phyloP scores from a whole-genome alignment of 2,329 filamentous ascomycete species.

The Byssoonygena ceratinophila region DNA sequence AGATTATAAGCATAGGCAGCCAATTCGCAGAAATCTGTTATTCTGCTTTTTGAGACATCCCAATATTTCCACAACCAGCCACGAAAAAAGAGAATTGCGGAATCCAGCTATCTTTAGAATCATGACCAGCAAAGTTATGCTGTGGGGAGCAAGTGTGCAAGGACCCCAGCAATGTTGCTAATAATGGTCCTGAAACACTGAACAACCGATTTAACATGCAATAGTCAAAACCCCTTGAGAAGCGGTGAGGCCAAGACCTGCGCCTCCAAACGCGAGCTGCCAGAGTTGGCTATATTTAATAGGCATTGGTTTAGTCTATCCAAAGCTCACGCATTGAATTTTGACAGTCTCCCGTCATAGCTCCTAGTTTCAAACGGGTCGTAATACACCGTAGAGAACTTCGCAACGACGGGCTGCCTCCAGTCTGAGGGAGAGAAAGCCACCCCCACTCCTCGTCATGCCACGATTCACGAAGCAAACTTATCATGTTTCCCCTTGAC shows the following conservation, averaged over 20 bases:
- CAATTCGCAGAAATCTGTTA: too few species aligned
- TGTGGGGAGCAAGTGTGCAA: too few species aligned
- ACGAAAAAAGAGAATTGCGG: too few species aligned
- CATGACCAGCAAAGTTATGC: too few species aligned
- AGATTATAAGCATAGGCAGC: too few species aligned
- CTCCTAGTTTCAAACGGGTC: not conserved
- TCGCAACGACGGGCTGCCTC: not conserved
- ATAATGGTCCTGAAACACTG: not conserved
- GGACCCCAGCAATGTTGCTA: not conserved
- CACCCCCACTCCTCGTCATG: not conserved
- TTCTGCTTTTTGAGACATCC: too few species aligned
- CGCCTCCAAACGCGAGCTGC: too few species aligned
- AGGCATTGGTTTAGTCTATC: too few species aligned
- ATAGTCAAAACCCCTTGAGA: not conserved
- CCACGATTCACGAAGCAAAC: constrained; percentile 37
- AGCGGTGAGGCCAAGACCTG: not conserved
- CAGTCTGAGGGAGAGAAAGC: not conserved
- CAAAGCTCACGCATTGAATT: not conserved
- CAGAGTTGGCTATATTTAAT: too few species aligned
- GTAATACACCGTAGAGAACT: not conserved
- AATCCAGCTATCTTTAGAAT: too few species aligned
- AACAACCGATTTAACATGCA: not conserved
- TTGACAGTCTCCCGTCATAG: not conserved
- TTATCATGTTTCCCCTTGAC: constrained; percentile 92
- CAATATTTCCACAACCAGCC: too few species aligned